Evolutionary conservation across 78 protist species (phyloP).

Genomic region (Guillardia theta): DNA sequence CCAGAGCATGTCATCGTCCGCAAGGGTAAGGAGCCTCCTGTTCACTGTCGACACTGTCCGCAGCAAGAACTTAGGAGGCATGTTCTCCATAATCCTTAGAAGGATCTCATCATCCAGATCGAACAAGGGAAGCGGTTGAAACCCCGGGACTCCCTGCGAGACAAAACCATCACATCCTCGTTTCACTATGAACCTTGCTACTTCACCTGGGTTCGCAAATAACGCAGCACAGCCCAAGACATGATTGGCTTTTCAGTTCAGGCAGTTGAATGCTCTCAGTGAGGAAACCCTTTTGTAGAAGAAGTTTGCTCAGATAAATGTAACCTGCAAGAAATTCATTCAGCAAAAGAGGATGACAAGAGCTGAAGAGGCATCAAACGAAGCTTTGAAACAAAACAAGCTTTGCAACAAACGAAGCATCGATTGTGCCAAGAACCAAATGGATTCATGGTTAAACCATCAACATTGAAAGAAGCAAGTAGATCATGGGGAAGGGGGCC

Average conservation of each 20-base stretch:
- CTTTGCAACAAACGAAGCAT: too few relatives aligned
- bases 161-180: neutral
- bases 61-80: neutral
- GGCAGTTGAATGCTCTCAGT: too few relatives aligned
- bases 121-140: neutral
- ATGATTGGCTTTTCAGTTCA: neutral
- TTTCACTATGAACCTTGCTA: neutral
- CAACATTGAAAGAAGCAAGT: too few relatives aligned
- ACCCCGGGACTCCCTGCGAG: neutral
- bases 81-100: neutral
- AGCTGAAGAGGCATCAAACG: too few relatives aligned
- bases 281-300: too few relatives aligned
- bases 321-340: too few relatives aligned
- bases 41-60: neutral
- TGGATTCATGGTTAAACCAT: too few relatives aligned
- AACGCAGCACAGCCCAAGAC: neutral
- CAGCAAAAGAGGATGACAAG: too few relatives aligned
- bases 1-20: neutral
- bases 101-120: neutral
- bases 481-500: too few relatives aligned
- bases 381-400: too few relatives aligned
- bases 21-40: neutral
- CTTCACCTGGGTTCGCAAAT: neutral
- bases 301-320: too few relatives aligned
- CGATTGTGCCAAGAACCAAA: too few relatives aligned